These are phyloP conservation scores for Penicillium sp. DNA, from an alignment of 2,329 filamentous ascomycete genomes.

Conservation along the genomic window DNA sequence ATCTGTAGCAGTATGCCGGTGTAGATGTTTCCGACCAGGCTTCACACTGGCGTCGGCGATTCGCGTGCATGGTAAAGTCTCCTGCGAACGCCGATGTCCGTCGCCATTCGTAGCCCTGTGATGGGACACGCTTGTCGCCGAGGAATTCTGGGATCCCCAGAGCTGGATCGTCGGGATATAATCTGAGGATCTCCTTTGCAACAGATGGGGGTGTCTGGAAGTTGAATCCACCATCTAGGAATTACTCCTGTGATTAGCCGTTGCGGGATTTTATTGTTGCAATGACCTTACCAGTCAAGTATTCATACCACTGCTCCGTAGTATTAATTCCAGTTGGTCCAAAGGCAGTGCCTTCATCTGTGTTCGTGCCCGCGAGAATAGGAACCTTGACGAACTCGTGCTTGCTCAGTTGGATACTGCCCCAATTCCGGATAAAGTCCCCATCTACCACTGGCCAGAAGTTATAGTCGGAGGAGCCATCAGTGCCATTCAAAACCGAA, in stretches of 20 bases:
- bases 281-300: constrained; percentile 32
- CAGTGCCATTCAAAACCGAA: constrained; percentile 47
- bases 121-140: constrained; percentile 31
- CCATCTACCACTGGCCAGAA: constrained; percentile 52
- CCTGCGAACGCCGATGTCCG: constrained; percentile 55
- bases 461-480: constrained; percentile 35
- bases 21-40: constrained; percentile 50
- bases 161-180: constrained; percentile 54
- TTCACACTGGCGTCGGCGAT: constrained; percentile 53
- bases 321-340: constrained; percentile 55
- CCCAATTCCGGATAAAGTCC: constrained; percentile 54
- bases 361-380: constrained; percentile 62
- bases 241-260: constrained; percentile 8
- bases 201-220: constrained; percentile 23
- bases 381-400: constrained; percentile 64
- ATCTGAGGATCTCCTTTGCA: constrained; percentile 44
- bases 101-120: constrained; percentile 51
- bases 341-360: constrained; percentile 63
- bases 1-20: constrained; percentile 61
- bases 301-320: constrained; percentile 50
- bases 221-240: constrained; percentile 23
- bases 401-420: constrained; percentile 53
- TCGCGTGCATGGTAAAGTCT: constrained; percentile 56
- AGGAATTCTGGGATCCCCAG: constrained; percentile 50
- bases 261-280: neutral